These are phyloP conservation scores for Cutaneotrichosporon sp. DNA, from an alignment of 1,284 basidiomycete species.

Conservation along the genomic window DNA sequence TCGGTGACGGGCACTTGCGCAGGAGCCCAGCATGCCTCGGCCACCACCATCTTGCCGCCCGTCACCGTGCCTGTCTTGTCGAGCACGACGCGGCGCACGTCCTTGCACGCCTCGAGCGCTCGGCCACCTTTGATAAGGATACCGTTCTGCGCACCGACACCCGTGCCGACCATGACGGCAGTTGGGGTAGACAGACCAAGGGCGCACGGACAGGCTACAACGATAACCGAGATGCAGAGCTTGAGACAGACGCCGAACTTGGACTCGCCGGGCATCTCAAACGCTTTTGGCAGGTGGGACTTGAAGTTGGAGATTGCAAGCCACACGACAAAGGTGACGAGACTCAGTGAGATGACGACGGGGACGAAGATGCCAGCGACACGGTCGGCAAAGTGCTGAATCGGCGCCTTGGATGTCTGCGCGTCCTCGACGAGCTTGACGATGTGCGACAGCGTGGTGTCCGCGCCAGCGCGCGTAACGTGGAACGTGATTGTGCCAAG, in stretches of 20 bases:
- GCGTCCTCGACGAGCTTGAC: constrained; percentile 96
- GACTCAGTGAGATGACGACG: constrained; percentile 73
- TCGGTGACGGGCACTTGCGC: constrained; percentile 6
- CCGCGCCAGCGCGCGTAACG: constrained; percentile 90
- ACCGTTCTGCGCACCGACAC: constrained; percentile 92
- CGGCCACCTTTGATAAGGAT: constrained; percentile 97
- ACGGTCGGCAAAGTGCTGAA: constrained; percentile 92
- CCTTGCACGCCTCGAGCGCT: constrained; percentile 84
- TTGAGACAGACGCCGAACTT: constrained; percentile 91
- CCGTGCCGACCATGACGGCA: constrained; percentile 99
- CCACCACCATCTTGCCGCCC: constrained; percentile 71
- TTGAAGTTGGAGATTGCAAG: constrained; percentile 66
- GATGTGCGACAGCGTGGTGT: constrained; percentile 93
- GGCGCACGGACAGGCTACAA: constrained; percentile 97
- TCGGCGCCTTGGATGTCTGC: constrained; percentile 95
- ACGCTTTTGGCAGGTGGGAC: constrained; percentile 69
- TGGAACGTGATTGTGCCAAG: constrained; percentile 92
- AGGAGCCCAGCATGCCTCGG: constrained; percentile 70
- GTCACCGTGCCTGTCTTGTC: constrained; percentile 99
- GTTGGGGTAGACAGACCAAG: constrained; percentile 94
- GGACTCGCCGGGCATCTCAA: constrained; percentile 73
- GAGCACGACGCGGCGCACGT: constrained; percentile 74
- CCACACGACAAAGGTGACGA: constrained; percentile 81
- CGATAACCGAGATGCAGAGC: constrained; percentile 95
- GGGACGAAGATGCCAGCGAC: constrained; percentile 96